A percentile compares a stretch with the other conserved stretches of the same genome.
These are phyloP conservation scores for Colletotrichum cordylinicola DNA, from an alignment of 2,329 filamentous ascomycete species.

Conservation along the genomic window DNA sequence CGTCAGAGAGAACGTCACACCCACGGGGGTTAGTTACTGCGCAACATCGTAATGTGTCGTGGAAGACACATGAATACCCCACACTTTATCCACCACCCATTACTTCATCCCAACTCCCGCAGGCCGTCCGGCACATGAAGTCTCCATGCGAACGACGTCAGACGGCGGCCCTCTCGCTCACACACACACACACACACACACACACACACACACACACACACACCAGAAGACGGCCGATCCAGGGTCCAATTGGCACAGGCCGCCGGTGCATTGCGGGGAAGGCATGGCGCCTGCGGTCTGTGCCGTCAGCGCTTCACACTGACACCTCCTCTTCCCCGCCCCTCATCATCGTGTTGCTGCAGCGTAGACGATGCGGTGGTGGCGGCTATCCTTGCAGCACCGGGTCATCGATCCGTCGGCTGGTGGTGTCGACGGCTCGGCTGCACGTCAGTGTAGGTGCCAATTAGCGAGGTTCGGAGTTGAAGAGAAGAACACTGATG, in stretches of 20 bases:
- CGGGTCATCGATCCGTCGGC: neutral
- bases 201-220: neutral
- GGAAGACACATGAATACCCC: neutral
- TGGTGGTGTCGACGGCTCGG: neutral
- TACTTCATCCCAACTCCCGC: neutral
- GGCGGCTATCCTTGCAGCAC: neutral
- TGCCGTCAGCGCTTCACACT: neutral
- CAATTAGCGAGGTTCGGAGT: neutral
- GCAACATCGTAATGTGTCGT: neutral
- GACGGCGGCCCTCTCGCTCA: neutral
- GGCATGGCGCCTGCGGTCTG: neutral
- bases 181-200: neutral
- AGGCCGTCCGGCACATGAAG: neutral
- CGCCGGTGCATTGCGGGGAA: neutral
- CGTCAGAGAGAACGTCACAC: neutral
- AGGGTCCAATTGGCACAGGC: neutral
- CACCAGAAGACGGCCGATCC: neutral
- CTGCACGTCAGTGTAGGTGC: neutral
- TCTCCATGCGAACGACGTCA: conserved; percentile 10
- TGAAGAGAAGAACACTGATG: neutral
- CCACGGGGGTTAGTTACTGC: neutral
- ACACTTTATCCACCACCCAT: neutral
- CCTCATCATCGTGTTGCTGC: neutral
- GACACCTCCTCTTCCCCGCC: neutral
- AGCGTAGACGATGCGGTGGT: neutral